Percentiles rank a stretch among this genome's conserved stretches.
These are phyloP conservation scores for Micromonas pusilla DNA, from an alignment of 139 green algal species.

Conservation along the genomic window DNA sequence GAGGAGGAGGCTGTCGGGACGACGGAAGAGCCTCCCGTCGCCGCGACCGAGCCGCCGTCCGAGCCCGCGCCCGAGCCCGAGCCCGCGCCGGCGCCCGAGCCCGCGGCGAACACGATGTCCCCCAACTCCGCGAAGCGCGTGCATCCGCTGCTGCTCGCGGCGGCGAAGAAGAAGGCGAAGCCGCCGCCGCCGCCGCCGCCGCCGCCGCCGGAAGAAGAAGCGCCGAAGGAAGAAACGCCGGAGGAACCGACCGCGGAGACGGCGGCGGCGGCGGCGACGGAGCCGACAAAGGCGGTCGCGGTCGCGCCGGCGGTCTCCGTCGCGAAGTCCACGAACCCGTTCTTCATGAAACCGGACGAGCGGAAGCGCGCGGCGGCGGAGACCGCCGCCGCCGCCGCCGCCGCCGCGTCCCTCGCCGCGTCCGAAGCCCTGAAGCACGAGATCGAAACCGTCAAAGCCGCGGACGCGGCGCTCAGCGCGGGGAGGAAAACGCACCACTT, in stretches of 20 bases:
- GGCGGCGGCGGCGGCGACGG: too few relatives aligned
- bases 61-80: background rate
- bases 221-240: too few relatives aligned
- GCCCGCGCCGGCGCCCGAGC: too few relatives aligned
- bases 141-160: background rate
- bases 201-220: too few relatives aligned
- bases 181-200: too few relatives aligned
- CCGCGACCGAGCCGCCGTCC: background rate
- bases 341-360: background rate
- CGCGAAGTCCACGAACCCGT: too few relatives aligned
- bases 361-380: background rate
- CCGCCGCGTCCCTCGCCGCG: too few relatives aligned
- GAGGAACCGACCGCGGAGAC: background rate
- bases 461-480: background rate
- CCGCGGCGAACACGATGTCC: background rate
- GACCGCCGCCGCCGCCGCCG: too few relatives aligned
- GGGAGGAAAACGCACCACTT: background rate
- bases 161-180: background rate
- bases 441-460: background rate
- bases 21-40: background rate
- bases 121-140: background rate
- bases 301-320: too few relatives aligned
- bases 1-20: background rate
- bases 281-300: background rate
- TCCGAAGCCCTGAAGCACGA: background rate